phyloP scores from a whole-genome alignment of 2,329 filamentous ascomycete genomes.

The Pyrenophora teres region DNA sequence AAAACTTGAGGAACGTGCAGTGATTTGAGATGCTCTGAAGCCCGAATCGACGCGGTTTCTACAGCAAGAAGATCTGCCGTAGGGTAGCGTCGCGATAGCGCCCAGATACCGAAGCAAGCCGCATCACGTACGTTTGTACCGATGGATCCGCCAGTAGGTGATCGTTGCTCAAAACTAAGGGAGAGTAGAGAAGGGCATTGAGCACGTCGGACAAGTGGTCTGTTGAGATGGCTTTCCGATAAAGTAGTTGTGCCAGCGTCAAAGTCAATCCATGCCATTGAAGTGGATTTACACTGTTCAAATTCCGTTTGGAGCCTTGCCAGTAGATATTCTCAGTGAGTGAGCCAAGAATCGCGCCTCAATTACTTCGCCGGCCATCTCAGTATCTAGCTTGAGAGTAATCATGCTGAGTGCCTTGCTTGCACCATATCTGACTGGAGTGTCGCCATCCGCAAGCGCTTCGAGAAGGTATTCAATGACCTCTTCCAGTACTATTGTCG shows the following conservation, averaged over 20 bases:
- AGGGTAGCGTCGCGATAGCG: slow-evolving; percentile 82
- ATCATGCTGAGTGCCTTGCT: slow-evolving; percentile 92
- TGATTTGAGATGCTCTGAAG: slow-evolving; percentile 49
- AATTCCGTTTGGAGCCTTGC: slow-evolving; percentile 60
- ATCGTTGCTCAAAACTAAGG: slow-evolving; percentile 85
- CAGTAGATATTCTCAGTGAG: slow-evolving; percentile 66
- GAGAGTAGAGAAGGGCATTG: slow-evolving; percentile 77
- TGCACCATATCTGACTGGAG: slow-evolving; percentile 84
- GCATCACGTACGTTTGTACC: slow-evolving; percentile 93
- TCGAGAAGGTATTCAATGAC: slow-evolving; percentile 82
- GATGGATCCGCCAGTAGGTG: slow-evolving; percentile 79
- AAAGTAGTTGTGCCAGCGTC: slow-evolving; percentile 83
- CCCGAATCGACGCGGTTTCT: slow-evolving; percentile 51
- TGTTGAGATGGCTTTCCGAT: slow-evolving; percentile 77
- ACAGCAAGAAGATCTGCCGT: slow-evolving; percentile 75
- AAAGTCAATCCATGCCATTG: slow-evolving; percentile 93
- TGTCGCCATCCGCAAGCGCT: slow-evolving; percentile 82
- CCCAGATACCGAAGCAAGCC: slow-evolving; percentile 96
- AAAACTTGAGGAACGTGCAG: slow-evolving; percentile 70
- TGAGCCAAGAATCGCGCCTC: slow-evolving; percentile 78
- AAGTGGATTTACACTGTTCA: slow-evolving; percentile 77
- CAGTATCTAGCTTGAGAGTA: slow-evolving; percentile 75
- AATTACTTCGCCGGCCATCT: slow-evolving; percentile 85
- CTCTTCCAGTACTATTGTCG: slow-evolving; percentile 65
- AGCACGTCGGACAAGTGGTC: slow-evolving; percentile 73